Base-by-base conservation (phyloP, 352 stramenopile genomes). In the Elongisporangium prolatum region DNA sequence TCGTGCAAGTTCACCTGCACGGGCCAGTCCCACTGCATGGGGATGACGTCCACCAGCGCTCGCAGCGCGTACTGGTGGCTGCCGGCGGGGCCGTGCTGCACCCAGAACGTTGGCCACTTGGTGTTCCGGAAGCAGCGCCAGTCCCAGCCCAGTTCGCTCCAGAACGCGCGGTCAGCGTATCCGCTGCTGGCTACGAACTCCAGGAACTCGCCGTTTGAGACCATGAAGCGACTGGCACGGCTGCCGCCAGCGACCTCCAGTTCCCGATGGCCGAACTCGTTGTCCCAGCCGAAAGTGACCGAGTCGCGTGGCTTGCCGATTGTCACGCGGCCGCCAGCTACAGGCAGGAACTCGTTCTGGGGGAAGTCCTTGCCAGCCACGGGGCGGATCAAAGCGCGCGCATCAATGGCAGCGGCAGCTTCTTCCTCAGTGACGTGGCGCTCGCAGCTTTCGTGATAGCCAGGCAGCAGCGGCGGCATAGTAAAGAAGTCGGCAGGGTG, bases 1-100 rank as follows among this genome's bases (percentile, higher is more conserved):
- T 99, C 97, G 68, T 99, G 97, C 53, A 97, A 86, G 59, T 98
- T 99, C 5, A 98, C 94, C 64, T 98, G 88, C 14, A 94, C 96
- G 0, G 96, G 97, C 94, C 94, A 98, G 68, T 93, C 89, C 95
- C 92, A 98, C 57, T 89, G 91, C 93, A 99, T 98, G 1, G 80
- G 68, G 25, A 95, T 57, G 52, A 80, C 75, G 11, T 95, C 81
- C 71, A 99, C 98, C 49, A 98, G 74, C 10, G 85, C 88, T 50
- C 97, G 87, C 44, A 99, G 81, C 60, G 86, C 91, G 76, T 97
- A 99, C 65, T 98, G 81, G 73, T 98, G 84, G 24, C 87, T 96
- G 54, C 96, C 96, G 9, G 89, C 88, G 1, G 95, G 96, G 28
- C 95, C 96, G 54, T 91, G 72, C 25, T 83, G 78, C 21, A 93